Evolutionary conservation across 1,284 basidiomycete genomes (phyloP), one percentile per base, ranked within the genome.

Genomic region (Malassezia cuniculi): DNA sequence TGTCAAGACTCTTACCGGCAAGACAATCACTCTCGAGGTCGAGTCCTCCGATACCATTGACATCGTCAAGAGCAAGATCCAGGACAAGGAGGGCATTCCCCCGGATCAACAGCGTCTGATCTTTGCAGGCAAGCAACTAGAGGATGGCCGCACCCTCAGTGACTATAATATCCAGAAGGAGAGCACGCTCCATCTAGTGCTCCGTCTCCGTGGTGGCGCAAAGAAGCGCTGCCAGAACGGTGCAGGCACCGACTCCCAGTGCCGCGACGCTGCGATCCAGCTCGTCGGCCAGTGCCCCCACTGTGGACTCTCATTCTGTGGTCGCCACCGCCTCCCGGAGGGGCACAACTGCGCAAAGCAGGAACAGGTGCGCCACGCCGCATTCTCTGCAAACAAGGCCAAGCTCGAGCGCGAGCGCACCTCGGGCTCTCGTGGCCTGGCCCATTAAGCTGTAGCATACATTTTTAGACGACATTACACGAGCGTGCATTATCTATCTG

Each of bases 31-130:
- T 40, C 52, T 68, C 31, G 68, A 69, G 52, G 68, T 69, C 32
- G 68, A 69, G 59, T 61, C 60, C 73, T 45, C 81, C 48, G 85
- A 90, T 75, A 89, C 87, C 52, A 89, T 93, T 72, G 86, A 94
- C 18, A 16, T 28, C 34, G 63, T 66, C 50, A 66, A 66, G 46
- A 58, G 66, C 41, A 69, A 71, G 63, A 73, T 74, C 52, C 72
- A 74, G 57, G 72, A 73, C 63, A 73, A 74, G 67, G 72, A 74
- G 55, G 71, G 85, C 21, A 89, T 89, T 48, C 83, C 85, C 43
- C 85, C 85, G 56, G 87, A 93, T 73, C 86, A 94, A 72, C 89
- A 94, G 71, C 85, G 89, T 57, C 72, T 95, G 69, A 93, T 94
- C 75, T 95, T 94, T 68, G 89, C 89, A 39, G 89, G 89, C 61